Conservation (phyloP, 2,329 filamentous ascomycete genomes). For the Trichoderma oligosporum region DNA sequence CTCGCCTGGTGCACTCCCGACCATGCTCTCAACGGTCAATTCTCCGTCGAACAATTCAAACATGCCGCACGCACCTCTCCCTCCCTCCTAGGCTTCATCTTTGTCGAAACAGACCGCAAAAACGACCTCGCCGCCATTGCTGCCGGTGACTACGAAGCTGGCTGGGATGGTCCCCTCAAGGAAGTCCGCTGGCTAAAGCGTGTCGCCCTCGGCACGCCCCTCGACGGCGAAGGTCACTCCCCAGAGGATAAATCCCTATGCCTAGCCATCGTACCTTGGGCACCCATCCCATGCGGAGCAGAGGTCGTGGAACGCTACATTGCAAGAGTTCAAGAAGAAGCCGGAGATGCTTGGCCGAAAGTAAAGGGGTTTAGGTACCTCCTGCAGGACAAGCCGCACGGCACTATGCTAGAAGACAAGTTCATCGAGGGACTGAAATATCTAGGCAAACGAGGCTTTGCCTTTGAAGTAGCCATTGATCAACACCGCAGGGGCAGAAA, state of each 20-base stretch:
- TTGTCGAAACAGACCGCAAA: slow-evolving; percentile 77
- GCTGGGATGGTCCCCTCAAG: slow-evolving; percentile 65
- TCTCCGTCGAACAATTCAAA: slow-evolving; percentile 62
- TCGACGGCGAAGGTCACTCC: slow-evolving; percentile 55
- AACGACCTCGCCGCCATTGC: slow-evolving; percentile 50
- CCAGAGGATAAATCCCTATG: slow-evolving; percentile 48
- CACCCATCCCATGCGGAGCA: slow-evolving; percentile 67
- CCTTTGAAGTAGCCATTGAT: slow-evolving; percentile 84
- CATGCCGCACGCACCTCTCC: slow-evolving; percentile 39
- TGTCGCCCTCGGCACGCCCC: slow-evolving; percentile 58
- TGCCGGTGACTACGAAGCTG: slow-evolving; percentile 43
- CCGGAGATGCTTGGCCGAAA: slow-evolving; percentile 62
- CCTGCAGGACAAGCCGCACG: slow-evolving; percentile 69
- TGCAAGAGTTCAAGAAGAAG: slow-evolving; percentile 52
- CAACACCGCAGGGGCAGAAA: slow-evolving; percentile 69
- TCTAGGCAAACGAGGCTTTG: slow-evolving; percentile 59
- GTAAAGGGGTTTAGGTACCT: slow-evolving; percentile 80
- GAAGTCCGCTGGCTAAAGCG: slow-evolving; percentile 68
- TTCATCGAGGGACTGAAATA: slow-evolving; percentile 66
- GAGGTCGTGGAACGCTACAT: slow-evolving; percentile 63
- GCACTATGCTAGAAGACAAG: slow-evolving; percentile 57
- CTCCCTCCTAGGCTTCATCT: slow-evolving; percentile 67
- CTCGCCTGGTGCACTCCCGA: slow-evolving; percentile 66
- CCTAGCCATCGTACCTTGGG: slow-evolving; percentile 76
- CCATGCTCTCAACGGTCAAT: slow-evolving; percentile 58